Base-by-base conservation (phyloP, 164 flowering plant species). In the Pachysandra terminalis region DNA sequence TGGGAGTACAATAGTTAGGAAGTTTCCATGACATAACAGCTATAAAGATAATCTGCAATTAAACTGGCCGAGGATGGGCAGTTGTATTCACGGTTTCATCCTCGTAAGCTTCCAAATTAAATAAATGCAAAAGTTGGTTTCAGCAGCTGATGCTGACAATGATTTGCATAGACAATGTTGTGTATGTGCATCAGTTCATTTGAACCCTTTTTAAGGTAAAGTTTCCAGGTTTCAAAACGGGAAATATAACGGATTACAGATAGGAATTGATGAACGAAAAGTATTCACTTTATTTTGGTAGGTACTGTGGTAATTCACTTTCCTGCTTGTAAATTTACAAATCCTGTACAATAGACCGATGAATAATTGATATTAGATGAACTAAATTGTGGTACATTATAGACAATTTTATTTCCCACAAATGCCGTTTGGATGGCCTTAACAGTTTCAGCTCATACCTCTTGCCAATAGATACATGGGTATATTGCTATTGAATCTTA, bases 401-500 rank as follows among this genome's bases (percentile, higher is more conserved):
- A 48, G 19, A n/a, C 16, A 28, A 16, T 21, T 60, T 21, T 52
- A 28, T 68, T 28, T 55, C 32, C 59, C 32, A 53, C 40, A 52
- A 32, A 52, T 55, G 59, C 51, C 59, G 61, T 22, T 67, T 24
- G 45, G 41, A 59, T 63, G 55, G 13, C 16, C 13, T n/a, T 17
- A 27, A 9, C 9, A 23, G 28, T 16, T 49, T 35, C 1, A 15
- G 51, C 37, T 32, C 37, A 32, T 61, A 68, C 45, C 64, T 49
- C 35, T 61, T 40, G 53, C 51, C 21, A 45, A 32, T 24, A 41
- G 32, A 61, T 35, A 61, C 65, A 52, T 60, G 66, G 52, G 26
- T n/a, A 48, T 19, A 57, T 15, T 27, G 15, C 15, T 37, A 3
- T 58, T 16, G 52, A 19, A 27, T 28, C 67, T 79, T 68, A 89